Evolutionary conservation across 805 yeast genomes (phyloP).

Genomic region (Lachancea nothofagi): DNA sequence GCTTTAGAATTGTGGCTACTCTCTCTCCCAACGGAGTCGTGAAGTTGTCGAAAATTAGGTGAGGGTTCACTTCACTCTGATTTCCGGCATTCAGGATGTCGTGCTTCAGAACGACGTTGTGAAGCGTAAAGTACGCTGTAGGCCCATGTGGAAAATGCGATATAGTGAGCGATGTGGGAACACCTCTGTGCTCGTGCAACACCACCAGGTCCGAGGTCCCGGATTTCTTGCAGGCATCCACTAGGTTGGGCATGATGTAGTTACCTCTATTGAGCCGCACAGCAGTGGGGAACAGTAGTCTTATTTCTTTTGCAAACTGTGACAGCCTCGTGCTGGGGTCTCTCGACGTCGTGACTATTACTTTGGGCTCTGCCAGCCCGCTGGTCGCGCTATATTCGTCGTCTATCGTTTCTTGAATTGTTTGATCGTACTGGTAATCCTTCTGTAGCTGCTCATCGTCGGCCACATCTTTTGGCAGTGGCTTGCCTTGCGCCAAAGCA

Average conservation of each 20-base stretch:
- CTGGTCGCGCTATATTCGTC: conserved; percentile 87
- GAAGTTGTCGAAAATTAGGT: conserved; percentile 87
- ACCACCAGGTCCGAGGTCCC: conserved; percentile 80
- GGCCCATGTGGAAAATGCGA: conserved; percentile 99
- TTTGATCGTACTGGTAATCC: conserved; percentile 83
- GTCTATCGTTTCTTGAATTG: conserved; percentile 60
- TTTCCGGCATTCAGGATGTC: conserved; percentile 83
- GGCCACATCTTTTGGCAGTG: conserved; percentile 82
- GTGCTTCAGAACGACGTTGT: conserved; percentile 90
- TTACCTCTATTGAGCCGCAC: conserved; percentile 91
- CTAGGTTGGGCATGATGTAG: conserved; percentile 77
- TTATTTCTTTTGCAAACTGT: conserved; percentile 90
- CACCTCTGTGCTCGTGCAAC: conserved; percentile 96
- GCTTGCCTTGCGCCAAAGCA: conserved; percentile 87
- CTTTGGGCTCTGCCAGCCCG: conserved; percentile 85
- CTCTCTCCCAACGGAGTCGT: conserved; percentile 75
- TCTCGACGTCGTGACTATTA: conserved; percentile 90
- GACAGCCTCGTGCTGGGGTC: conserved; percentile 79
- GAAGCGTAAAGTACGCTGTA: conserved; percentile 87
- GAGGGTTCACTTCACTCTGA: conserved; percentile 89
- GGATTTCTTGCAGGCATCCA: conserved; percentile 73
- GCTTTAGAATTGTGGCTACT: conserved; percentile 73
- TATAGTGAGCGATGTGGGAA: conserved; percentile 87
- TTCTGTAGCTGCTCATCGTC: conserved; percentile 78
- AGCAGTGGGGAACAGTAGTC: conserved; percentile 82